Base-by-base conservation (phyloP, 2,329 filamentous ascomycete species). In the Ustulina deusta region DNA sequence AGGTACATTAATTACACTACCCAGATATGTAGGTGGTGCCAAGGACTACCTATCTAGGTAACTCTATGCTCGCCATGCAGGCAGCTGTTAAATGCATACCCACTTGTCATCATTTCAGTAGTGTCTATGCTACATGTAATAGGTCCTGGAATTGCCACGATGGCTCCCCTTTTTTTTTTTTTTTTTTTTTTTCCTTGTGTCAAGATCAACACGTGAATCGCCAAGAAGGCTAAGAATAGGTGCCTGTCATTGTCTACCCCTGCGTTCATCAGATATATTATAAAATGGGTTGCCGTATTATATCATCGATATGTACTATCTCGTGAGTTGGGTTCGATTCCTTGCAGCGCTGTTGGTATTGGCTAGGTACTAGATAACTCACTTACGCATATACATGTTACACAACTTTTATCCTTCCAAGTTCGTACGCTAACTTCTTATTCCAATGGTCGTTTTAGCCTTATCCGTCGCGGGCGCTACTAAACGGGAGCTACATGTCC, bases 401-500 rank as follows among this genome's bases (percentile, higher is more conserved):
- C 4, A n/a, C n/a, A n/a, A n/a, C n/a, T n/a, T n/a, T n/a, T 48
- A 5, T 27, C 10, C 7, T 48, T 48, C 11, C 9, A 4, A 40
- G 9, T 3, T 13, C 22, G 15, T 48, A 22, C 46, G 2, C 10
- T 15, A 13, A 5, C 9, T 5, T 38, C 48, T 20, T 51, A 32
- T 40, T 22, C 10, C 57, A 54, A 29, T 32, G 17, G 44, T 63
- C 40, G 54, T 51, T 51, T 60, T 55, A 60, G 34, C 56, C 46
- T 52, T 54, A 22, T 25, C 25, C 10, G 15, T 22, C n/a, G 42
- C 49, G 51, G 40, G 48, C 49, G 34, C 56, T 65, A 65, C 34
- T 40, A 54, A 17, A 60, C 62, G 62, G 62, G 25, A 27, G 42
- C 61, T 59, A 64, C 61, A 52, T 58, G 42, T 63, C 42, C 61